Conservation (phyloP, 345 rosid species). For the Dimocarpus longan region DNA sequence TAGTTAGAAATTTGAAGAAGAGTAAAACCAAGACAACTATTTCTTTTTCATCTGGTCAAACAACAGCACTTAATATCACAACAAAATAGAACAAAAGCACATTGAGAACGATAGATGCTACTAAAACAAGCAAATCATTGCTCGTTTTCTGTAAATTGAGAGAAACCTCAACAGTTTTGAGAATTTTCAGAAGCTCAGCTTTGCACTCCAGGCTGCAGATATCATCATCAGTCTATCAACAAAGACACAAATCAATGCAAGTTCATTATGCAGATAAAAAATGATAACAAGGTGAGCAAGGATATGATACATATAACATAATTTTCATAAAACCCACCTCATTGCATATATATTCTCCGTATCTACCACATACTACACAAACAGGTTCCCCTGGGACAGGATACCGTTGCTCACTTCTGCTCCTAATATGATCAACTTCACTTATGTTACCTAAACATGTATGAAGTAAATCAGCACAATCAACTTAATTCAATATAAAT, state of each 20-base stretch:
- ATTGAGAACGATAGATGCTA: neutral
- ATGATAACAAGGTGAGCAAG: constrained; percentile 1
- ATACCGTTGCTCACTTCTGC: constrained; percentile 53
- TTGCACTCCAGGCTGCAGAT: constrained; percentile 81
- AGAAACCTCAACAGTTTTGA: constrained; percentile 45
- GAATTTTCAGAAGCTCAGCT: constrained; percentile 51
- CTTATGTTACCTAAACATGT: constrained; percentile 23
- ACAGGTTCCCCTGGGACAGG: constrained; percentile 67
- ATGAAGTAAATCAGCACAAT: neutral
- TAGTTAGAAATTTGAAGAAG: constrained; percentile 3
- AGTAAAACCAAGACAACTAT: constrained; percentile 2
- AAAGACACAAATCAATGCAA: constrained; percentile 17
- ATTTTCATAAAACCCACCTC: constrained; percentile 43
- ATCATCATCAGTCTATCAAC: constrained; percentile 67
- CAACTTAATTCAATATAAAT: constrained; percentile 1
- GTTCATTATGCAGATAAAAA: constrained; percentile 11
- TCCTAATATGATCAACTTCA: constrained; percentile 39
- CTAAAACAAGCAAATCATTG: neutral
- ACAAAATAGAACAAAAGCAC: constrained; percentile 7
- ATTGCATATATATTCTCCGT: constrained; percentile 74
- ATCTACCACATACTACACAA: constrained; percentile 70
- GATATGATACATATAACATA: constrained; percentile 6
- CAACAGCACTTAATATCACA: neutral
- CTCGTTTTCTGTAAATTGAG: neutral
- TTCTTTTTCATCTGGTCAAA: neutral